phyloP scores from a whole-genome alignment of 306 rosid species.

The Prinsepia uniflora region DNA sequence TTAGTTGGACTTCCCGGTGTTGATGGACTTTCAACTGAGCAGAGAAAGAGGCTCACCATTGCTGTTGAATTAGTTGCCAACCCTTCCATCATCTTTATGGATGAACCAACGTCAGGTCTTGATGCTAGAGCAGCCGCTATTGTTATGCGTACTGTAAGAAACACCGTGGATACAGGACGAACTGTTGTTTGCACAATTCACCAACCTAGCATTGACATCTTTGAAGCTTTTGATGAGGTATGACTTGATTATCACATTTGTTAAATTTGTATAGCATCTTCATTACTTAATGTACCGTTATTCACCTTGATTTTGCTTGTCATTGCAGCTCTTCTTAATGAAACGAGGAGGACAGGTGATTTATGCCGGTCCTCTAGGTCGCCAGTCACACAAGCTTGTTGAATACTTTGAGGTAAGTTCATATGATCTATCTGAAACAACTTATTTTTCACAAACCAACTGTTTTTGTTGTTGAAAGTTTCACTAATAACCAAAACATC shows the following conservation, averaged over 20 bases:
- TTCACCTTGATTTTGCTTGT: not conserved
- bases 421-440: not conserved
- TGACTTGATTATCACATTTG: not conserved
- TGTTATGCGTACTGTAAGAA: slow-evolving; percentile 84
- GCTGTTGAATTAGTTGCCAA: slow-evolving; percentile 85
- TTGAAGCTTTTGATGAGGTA: slow-evolving; percentile 86
- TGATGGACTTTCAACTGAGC: slow-evolving; percentile 77
- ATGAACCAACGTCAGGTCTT: slow-evolving; percentile 91
- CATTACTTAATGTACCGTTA: not conserved
- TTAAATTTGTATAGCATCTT: not conserved
- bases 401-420: slow-evolving; percentile 68
- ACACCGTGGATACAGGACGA: slow-evolving; percentile 79
- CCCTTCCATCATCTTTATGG: slow-evolving; percentile 90
- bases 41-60: slow-evolving; percentile 81
- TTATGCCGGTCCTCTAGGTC: slow-evolving; percentile 75
- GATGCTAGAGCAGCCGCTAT: slow-evolving; percentile 94
- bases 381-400: slow-evolving; percentile 51
- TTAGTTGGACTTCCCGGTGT: slow-evolving; percentile 81
- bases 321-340: slow-evolving; percentile 60
- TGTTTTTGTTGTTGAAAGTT: not conserved
- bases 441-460: not conserved
- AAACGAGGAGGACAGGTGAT: slow-evolving; percentile 77
- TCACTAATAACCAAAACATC: not conserved
- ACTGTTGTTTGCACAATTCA: slow-evolving; percentile 92
- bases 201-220: slow-evolving; percentile 86